These are phyloP conservation scores for Trifolium pratense DNA, from an alignment of 306 rosid genomes.

Conservation along the genomic window DNA sequence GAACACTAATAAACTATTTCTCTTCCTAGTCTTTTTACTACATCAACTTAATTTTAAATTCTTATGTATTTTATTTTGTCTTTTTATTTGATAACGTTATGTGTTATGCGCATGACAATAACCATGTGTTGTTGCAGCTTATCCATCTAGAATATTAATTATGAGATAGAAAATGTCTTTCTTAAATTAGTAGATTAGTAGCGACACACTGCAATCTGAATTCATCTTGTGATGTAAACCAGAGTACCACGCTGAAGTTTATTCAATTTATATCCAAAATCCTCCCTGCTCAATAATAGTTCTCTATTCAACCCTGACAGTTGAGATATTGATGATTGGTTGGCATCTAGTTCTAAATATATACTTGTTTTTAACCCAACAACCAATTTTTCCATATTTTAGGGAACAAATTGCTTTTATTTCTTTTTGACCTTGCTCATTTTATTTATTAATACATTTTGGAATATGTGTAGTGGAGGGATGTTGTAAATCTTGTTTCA, in stretches of 20 bases:
- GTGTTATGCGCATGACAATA: neutral
- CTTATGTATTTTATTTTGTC: constrained; percentile 1
- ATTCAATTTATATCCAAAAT: neutral
- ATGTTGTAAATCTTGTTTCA: constrained; percentile 4
- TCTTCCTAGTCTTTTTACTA: constrained; percentile 22
- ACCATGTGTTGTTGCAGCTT: constrained; percentile 12
- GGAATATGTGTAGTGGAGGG: constrained; percentile 20
- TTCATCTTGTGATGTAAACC: constrained; percentile 15
- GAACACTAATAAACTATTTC: constrained; percentile 20
- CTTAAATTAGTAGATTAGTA: constrained; percentile 18
- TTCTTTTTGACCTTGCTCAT: constrained; percentile 78
- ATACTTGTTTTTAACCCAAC: neutral
- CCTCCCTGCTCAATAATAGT: constrained; percentile 12
- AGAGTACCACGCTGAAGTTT: constrained; percentile 3
- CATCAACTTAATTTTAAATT: constrained; percentile 20
- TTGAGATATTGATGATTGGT: constrained; percentile 22
- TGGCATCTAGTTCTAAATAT: constrained; percentile 6
- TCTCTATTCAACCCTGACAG: neutral
- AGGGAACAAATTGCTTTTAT: constrained; percentile 18
- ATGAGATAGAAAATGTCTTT: constrained; percentile 2
- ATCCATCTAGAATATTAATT: constrained; percentile 20
- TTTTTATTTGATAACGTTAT: neutral
- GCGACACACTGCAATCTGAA: constrained; percentile 1
- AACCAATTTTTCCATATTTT: neutral
- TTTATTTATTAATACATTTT: constrained; percentile 1